A percentile compares a stretch with the other conserved stretches of the same genome.
phyloP scores from a whole-genome alignment of 1,139 yeast species.

The Yamadazyma diospyri region DNA sequence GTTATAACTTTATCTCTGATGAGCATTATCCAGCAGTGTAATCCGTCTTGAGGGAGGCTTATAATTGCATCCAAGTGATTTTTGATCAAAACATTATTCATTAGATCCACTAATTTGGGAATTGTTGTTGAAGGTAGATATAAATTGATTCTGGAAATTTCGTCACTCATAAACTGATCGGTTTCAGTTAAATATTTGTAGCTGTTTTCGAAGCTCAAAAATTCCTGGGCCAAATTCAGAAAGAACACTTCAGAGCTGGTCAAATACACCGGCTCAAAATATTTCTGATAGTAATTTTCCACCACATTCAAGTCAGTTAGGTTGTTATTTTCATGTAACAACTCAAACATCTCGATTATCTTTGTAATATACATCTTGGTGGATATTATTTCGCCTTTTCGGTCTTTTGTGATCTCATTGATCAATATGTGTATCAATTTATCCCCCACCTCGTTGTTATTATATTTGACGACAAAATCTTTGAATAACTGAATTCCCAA shows the following conservation, averaged over 20 bases:
- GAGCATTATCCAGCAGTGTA: constrained; percentile 11
- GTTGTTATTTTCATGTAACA: constrained; percentile 36
- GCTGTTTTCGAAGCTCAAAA: constrained; percentile 11
- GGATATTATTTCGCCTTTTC: constrained; percentile 55
- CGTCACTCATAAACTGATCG: constrained; percentile 53
- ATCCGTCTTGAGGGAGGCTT: constrained; percentile 11
- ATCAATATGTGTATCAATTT: constrained; percentile 48
- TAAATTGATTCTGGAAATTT: constrained; percentile 50
- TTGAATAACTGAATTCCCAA: constrained; percentile 65
- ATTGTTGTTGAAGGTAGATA: constrained; percentile 55
- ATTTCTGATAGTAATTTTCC: constrained; percentile 57
- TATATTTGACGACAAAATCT: constrained; percentile 37
- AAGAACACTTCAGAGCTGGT: constrained; percentile 57
- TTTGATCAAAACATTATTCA: constrained; percentile 64
- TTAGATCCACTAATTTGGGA: constrained; percentile 50
- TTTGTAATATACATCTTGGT: constrained; percentile 55
- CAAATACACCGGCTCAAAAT: constrained; percentile 67
- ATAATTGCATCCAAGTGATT: constrained; percentile 44
- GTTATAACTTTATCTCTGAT: constrained; percentile 6
- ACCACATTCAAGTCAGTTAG: constrained; percentile 27
- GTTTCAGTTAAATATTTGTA: constrained; percentile 51
- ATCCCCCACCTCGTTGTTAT: constrained; percentile 49
- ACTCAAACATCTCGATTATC: constrained; percentile 68
- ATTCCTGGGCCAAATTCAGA: constrained; percentile 31
- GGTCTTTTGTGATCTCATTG: constrained; percentile 55